phyloP scores from a whole-genome alignment of 2,329 filamentous ascomycete species.

The Calonectria fujianensis region DNA sequence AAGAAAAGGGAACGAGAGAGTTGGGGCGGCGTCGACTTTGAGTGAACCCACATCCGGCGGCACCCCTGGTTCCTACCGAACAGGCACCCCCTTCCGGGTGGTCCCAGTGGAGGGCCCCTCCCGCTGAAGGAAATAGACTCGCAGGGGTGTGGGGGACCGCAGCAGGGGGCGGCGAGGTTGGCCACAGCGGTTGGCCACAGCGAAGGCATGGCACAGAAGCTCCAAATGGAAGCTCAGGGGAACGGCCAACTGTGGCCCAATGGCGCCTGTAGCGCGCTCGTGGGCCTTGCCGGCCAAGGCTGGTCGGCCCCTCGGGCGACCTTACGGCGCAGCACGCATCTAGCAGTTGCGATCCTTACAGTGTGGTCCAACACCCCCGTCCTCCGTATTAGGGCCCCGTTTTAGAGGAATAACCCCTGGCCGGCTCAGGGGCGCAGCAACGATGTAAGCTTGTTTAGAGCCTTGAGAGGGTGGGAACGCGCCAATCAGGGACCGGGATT shows the following conservation, averaged over 20 bases:
- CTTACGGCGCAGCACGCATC: constrained; percentile 26
- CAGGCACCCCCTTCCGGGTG: constrained; percentile 23
- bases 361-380: background rate
- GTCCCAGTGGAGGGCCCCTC: constrained; percentile 27
- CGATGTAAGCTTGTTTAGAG: constrained; percentile 53
- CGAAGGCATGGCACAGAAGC: constrained; percentile 5
- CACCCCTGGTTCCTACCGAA: constrained; percentile 37
- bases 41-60: constrained; percentile 28
- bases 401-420: constrained; percentile 27
- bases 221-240: constrained; percentile 31
- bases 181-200: constrained; percentile 20
- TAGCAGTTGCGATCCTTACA: constrained; percentile 13
- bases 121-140: constrained; percentile 35
- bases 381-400: constrained; percentile 24
- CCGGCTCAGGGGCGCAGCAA: constrained; percentile 49
- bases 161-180: constrained; percentile 11
- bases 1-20: constrained; percentile 36
- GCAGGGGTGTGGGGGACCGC: constrained; percentile 11
- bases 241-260: constrained; percentile 24
- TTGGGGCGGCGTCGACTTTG: constrained; percentile 43
- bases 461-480: constrained; percentile 36
- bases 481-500: constrained; percentile 48
- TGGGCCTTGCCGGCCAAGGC: constrained; percentile 12
- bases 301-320: constrained; percentile 19
- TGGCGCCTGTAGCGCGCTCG: constrained; percentile 22